Conservation (phyloP, 2,329 filamentous ascomycete genomes). For the Camillea tinctor region DNA sequence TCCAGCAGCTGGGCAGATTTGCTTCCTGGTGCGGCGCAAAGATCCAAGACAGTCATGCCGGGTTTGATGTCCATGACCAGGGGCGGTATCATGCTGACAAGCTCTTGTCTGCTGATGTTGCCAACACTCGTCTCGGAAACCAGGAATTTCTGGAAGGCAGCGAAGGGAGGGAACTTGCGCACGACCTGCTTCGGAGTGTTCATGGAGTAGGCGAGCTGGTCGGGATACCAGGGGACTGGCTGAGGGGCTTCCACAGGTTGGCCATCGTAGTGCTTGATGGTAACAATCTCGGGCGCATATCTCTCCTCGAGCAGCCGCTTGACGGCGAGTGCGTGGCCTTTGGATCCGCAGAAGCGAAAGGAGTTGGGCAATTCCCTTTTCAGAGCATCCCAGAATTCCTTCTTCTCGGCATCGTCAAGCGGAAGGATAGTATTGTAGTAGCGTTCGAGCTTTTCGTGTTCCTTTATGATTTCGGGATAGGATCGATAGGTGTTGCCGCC, state of each 20-base stretch:
- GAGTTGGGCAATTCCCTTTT: constrained; percentile 89
- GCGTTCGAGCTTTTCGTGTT: constrained; percentile 79
- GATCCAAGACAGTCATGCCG: constrained; percentile 89
- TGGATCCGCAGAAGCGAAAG: constrained; percentile 95
- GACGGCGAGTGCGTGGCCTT: constrained; percentile 90
- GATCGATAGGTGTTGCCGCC: constrained; percentile 38
- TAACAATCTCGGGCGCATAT: constrained; percentile 87
- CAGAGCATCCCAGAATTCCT: constrained; percentile 80
- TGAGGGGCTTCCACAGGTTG: constrained; percentile 77
- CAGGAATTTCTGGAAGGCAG: constrained; percentile 94
- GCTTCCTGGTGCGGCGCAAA: constrained; percentile 95
- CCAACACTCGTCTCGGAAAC: constrained; percentile 96
- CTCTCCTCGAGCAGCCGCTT: constrained; percentile 82
- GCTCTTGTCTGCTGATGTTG: constrained; percentile 96
- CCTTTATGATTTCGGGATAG: constrained; percentile 66
- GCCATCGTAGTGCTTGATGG: constrained; percentile 80
- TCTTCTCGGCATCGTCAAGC: constrained; percentile 73
- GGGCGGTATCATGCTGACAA: constrained; percentile 98
- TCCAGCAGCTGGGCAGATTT: constrained; percentile 95
- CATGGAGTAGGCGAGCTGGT: constrained; percentile 95
- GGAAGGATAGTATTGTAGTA: constrained; percentile 82
- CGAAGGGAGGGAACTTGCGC: constrained; percentile 89
- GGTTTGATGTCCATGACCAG: constrained; percentile 88
- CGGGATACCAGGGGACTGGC: constrained; percentile 88
- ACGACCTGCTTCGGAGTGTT: constrained; percentile 96